Evolutionary conservation across 129 eudicot species (phyloP).

Genomic region (Ambrosia artemisiifolia): DNA sequence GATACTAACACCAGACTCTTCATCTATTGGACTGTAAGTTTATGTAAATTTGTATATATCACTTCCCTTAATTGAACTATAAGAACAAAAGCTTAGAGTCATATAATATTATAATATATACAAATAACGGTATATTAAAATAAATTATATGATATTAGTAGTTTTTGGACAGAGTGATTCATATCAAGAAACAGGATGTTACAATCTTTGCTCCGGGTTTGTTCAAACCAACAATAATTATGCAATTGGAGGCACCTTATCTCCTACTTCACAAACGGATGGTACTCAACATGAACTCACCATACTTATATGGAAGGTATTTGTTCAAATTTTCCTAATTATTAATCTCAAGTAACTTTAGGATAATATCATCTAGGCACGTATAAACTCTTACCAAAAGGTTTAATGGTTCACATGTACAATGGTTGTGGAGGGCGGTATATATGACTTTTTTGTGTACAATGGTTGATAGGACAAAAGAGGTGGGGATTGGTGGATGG

Average conservation of each 20-base stretch:
- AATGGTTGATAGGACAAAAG: conserved; percentile 51
- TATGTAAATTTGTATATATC: not conserved
- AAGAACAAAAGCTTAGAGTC: not conserved
- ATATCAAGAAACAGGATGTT: conserved; percentile 95
- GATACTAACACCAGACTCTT: conserved; percentile 88
- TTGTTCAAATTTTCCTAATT: conserved; percentile 6
- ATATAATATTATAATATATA: not conserved
- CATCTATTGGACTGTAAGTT: conserved; percentile 93
- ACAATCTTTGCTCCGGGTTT: conserved; percentile 83
- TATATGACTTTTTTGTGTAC: not conserved
- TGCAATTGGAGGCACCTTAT: conserved; percentile 77
- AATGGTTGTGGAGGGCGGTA: not conserved
- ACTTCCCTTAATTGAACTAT: not conserved
- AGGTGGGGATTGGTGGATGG: conserved; percentile 91
- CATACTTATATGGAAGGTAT: conserved; percentile 82
- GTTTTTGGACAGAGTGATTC: conserved; percentile 73
- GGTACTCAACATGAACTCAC: conserved; percentile 71
- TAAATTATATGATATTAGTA: not conserved
- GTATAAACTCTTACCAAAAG: not conserved
- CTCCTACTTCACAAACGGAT: conserved; percentile 48
- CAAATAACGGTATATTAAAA: too few species aligned
- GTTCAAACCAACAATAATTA: conserved; percentile 66
- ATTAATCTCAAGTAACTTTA: not conserved
- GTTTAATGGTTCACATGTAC: not conserved
- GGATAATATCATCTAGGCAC: not conserved